These are phyloP conservation scores for Clathrospora elynae DNA, from an alignment of 2,329 filamentous ascomycete genomes.

Conservation along the genomic window DNA sequence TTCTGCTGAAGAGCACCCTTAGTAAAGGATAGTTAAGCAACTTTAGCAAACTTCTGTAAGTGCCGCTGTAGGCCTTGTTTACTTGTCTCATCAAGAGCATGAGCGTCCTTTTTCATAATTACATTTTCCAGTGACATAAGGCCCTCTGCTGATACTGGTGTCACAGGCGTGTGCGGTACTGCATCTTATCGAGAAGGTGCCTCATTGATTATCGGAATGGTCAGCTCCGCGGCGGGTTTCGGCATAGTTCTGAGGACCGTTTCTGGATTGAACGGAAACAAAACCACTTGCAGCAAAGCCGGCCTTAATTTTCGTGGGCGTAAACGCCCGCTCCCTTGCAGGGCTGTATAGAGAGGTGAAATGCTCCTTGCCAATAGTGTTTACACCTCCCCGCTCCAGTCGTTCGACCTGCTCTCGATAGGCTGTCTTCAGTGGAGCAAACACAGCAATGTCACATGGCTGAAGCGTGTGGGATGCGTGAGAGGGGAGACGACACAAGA, in stretches of 20 bases:
- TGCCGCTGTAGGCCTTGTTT: slow-evolving; percentile 23
- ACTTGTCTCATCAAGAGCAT: slow-evolving; percentile 23
- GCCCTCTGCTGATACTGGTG: slow-evolving; percentile 25
- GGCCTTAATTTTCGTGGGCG: slow-evolving; percentile 36
- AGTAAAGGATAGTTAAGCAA: slow-evolving; percentile 32
- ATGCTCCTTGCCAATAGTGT: slow-evolving; percentile 15
- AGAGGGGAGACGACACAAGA: too few relatives aligned
- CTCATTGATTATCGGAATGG: slow-evolving; percentile 21
- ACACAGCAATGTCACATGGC: too few relatives aligned
- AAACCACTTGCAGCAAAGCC: slow-evolving; percentile 33
- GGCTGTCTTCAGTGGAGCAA: slow-evolving; percentile 16
- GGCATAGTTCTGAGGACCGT: slow-evolving; percentile 37
- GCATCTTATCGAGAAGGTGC: slow-evolving; percentile 18
- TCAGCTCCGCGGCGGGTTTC: slow-evolving; percentile 24
- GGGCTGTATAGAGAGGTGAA: too few relatives aligned
- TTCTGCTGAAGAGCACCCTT: slow-evolving; percentile 33
- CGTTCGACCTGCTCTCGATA: slow-evolving; percentile 19
- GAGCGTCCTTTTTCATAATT: slow-evolving; percentile 21
- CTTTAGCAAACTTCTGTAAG: slow-evolving; percentile 16
- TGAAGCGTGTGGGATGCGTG: too few relatives aligned
- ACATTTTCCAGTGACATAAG: slow-evolving; percentile 25
- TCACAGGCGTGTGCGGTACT: slow-evolving; percentile 38
- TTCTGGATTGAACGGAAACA: slow-evolving; percentile 38
- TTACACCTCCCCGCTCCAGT: slow-evolving; percentile 17
- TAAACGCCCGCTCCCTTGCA: slow-evolving; percentile 31